A percentile compares a stretch with the other conserved stretches of the same genome.
phyloP scores from a whole-genome alignment of 108 stramenopile species.

The Cylindrotheca closterium region DNA sequence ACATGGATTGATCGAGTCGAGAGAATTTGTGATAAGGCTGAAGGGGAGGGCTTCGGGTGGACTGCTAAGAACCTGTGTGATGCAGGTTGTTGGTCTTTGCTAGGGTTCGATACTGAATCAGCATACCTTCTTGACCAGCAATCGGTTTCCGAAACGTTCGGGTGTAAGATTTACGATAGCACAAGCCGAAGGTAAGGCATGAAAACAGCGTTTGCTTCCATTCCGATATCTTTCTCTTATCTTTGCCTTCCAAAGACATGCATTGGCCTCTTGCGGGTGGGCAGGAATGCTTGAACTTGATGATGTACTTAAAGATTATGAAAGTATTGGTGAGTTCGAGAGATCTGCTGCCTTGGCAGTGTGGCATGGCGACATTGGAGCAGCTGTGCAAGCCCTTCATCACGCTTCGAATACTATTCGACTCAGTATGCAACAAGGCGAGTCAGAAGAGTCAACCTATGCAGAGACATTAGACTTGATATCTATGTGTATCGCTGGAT shows the following conservation, averaged over 20 bases:
- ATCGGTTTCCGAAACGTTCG: slow-evolving; percentile 48
- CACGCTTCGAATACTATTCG: slow-evolving; percentile 50
- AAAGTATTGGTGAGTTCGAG: slow-evolving; percentile 64
- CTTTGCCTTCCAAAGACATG: slow-evolving; percentile 19
- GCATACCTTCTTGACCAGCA: slow-evolving; percentile 31
- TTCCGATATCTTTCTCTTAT: not conserved
- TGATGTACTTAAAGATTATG: slow-evolving; percentile 62
- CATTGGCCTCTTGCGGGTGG: slow-evolving; percentile 70
- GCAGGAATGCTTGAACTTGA: slow-evolving; percentile 47
- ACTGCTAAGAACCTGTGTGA: slow-evolving; percentile 57
- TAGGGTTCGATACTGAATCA: slow-evolving; percentile 38
- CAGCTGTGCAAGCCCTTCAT: slow-evolving; percentile 67
- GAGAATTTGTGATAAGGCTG: slow-evolving; percentile 38
- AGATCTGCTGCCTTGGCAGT: slow-evolving; percentile 75
- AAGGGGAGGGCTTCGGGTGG: slow-evolving; percentile 38
- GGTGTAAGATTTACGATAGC: slow-evolving; percentile 65
- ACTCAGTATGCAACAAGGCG: slow-evolving; percentile 2
- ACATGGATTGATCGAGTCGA: slow-evolving; percentile 80
- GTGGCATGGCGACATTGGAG: slow-evolving; percentile 74
- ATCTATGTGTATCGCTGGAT: slow-evolving; percentile 82
- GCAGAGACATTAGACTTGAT: slow-evolving; percentile 70
- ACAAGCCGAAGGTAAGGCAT: slow-evolving; percentile 40
- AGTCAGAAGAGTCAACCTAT: slow-evolving; percentile 28
- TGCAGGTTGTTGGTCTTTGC: slow-evolving; percentile 59
- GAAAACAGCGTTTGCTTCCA: not conserved